Base-by-base conservation (phyloP, 306 rosid species). In the Acacia acuminata region DNA sequence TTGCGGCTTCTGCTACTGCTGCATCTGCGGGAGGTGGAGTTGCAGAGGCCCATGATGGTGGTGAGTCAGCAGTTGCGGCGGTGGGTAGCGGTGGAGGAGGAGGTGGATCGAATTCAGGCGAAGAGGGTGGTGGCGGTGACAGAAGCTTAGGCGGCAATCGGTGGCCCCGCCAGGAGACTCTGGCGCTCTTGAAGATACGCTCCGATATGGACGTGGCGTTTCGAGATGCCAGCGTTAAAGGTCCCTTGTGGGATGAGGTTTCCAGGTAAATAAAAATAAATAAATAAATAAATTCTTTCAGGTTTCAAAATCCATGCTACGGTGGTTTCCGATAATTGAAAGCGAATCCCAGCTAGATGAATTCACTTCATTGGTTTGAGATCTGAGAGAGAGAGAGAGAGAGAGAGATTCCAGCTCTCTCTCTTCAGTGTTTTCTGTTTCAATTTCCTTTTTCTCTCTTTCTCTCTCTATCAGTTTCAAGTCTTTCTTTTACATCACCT, bases 161-260 rank as follows among this genome's bases (percentile, higher is more conserved):
- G 63, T 96, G 99, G 99, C 99, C 99, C 8, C 84, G 94, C 12
- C 97, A 88, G 66, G 99, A 96, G 66, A 96, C 98, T 45, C 68
- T 96, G 75, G 97, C 97, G 15, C 89, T 96, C 79, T 72, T 96
- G 87, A 89, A 92, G 85, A 94, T 96, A 82, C 86, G 99, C 70
- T 91, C 98, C n/a, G 99, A 94, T 27, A 96, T 96, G 99, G 99
- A 89, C 82, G 88, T 84, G 20, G 91, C 89, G 70, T 96, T 96
- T 79, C 83, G 91, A 77, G 99, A 96, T 85, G 97, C 99, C 66
- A 92, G 92, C 82, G 92, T 81, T 22, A 96, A 96, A 76, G 97
- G 97, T 90, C 99, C 99, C 76, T 94, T 96, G 75, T 96, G 99
- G 99, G 97, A 96, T 42, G 98, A 90, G 42, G 94, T 94, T 77